Percentiles rank a stretch among this genome's conserved stretches.
Conservation (phyloP, 2,329 filamentous ascomycete species). For the Arthrobotrys sphaeroides region DNA sequence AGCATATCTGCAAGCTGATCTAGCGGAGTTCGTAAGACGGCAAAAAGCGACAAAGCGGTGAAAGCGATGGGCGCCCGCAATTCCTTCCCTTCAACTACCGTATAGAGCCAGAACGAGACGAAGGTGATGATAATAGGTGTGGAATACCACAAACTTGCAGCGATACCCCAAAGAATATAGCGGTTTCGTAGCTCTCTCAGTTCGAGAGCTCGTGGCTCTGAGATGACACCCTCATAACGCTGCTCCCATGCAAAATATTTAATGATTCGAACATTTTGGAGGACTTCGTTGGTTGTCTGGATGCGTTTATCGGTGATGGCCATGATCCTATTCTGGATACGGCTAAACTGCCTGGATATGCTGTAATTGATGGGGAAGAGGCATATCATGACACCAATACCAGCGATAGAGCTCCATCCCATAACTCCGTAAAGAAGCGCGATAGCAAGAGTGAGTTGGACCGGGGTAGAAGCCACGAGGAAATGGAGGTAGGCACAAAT, state of each 20-base stretch:
- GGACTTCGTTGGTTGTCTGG: constrained; percentile 92
- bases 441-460: constrained; percentile 84
- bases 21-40: constrained; percentile 87
- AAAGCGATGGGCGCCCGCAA: constrained; percentile 93
- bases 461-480: constrained; percentile 88
- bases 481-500: constrained; percentile 95
- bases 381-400: constrained; percentile 86
- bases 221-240: constrained; percentile 83
- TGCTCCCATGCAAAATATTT: constrained; percentile 99
- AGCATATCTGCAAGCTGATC: constrained; percentile 99
- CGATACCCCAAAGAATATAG: constrained; percentile 89
- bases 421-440: constrained; percentile 86
- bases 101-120: constrained; percentile 94
- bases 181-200: constrained; percentile 79
- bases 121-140: constrained; percentile 96
- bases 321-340: constrained; percentile 89
- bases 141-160: constrained; percentile 95
- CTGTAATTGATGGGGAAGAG: constrained; percentile 89
- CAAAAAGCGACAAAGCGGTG: constrained; percentile 94
- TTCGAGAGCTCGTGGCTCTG: constrained; percentile 85
- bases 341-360: constrained; percentile 84
- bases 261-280: constrained; percentile 98
- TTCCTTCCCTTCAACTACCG: constrained; percentile 85
- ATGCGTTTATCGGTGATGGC: constrained; percentile 94
- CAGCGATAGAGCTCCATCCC: constrained; percentile 91